Conservation (phyloP, 2,329 filamentous ascomycete species). For the Mollisiaceae sp. region DNA sequence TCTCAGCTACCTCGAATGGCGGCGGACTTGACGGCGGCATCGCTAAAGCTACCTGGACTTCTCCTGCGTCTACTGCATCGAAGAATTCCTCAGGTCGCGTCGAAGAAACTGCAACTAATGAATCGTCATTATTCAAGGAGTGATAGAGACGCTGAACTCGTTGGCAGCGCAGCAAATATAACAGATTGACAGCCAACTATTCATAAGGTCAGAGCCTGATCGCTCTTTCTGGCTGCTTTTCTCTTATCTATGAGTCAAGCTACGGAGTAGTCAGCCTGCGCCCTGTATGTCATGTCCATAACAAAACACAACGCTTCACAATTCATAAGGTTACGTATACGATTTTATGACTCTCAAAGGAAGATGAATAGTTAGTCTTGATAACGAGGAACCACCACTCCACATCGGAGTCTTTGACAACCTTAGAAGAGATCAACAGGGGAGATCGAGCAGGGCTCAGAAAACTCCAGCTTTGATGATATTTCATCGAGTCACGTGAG, state of each 20-base stretch:
- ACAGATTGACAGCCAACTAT: too few species aligned
- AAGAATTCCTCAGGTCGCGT: conserved; percentile 84
- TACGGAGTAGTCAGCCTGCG: too few species aligned
- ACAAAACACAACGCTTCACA: neutral
- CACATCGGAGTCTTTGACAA: neutral
- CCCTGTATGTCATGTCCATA: neutral
- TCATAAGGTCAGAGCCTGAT: too few species aligned
- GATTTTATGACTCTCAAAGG: neutral
- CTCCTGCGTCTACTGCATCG: conserved; percentile 91
- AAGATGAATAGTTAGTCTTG: neutral
- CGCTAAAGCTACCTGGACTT: conserved; percentile 79
- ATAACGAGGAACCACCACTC: neutral
- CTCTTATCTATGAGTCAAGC: neutral
- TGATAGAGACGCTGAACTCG: too few species aligned
- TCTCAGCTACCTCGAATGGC: conserved; percentile 45
- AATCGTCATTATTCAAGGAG: neutral
- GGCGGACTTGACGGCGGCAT: conserved; percentile 49
- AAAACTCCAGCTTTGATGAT: too few species aligned
- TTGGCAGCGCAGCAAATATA: too few species aligned
- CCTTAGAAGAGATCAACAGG: too few species aligned
- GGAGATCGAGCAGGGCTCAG: too few species aligned
- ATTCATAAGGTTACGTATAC: neutral
- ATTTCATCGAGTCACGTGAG: too few species aligned
- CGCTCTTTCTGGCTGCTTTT: neutral
- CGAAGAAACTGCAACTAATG: neutral